phyloP scores from a whole-genome alignment of 345 rosid species.

The Heritiera littoralis region DNA sequence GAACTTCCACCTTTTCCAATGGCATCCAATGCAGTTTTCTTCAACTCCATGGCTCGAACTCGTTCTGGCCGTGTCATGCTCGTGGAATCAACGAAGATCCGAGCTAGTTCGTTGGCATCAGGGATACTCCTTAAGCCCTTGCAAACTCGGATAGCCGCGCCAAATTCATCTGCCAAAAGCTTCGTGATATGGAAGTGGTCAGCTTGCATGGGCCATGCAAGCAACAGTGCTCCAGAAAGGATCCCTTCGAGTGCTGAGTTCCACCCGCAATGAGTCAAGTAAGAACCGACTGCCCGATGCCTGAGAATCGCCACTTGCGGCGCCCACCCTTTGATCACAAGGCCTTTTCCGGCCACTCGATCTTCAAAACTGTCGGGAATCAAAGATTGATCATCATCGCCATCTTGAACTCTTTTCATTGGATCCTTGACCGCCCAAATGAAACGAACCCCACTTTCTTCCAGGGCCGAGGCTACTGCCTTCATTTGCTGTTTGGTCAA shows the following conservation, averaged over 20 bases:
- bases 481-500: conserved; percentile 46
- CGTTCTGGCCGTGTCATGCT: conserved; percentile 21
- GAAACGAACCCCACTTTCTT: conserved; percentile 51
- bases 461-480: conserved; percentile 46
- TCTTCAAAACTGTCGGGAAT: conserved; percentile 44
- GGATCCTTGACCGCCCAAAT: conserved; percentile 48
- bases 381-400: conserved; percentile 6
- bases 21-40: conserved; percentile 46
- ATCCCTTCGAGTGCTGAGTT: conserved; percentile 62
- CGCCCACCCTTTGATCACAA: conserved; percentile 57
- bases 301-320: conserved; percentile 51
- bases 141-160: conserved; percentile 45
- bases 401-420: conserved; percentile 10
- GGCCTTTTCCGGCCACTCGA: conserved; percentile 51
- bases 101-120: conserved; percentile 37
- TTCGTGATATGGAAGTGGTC: conserved; percentile 57
- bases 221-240: conserved; percentile 49
- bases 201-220: conserved; percentile 70
- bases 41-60: conserved; percentile 29
- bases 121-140: conserved; percentile 46
- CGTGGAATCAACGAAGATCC: conserved; percentile 35
- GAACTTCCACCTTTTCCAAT: conserved; percentile 50
- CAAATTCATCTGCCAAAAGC: conserved; percentile 54
- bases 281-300: conserved; percentile 54
- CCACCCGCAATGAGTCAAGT: conserved; percentile 74